Evolutionary conservation across 257 asterid genomes (phyloP), one percentile per base, ranked within the genome.

Genomic region (Paraleonurus japonicus): DNA sequence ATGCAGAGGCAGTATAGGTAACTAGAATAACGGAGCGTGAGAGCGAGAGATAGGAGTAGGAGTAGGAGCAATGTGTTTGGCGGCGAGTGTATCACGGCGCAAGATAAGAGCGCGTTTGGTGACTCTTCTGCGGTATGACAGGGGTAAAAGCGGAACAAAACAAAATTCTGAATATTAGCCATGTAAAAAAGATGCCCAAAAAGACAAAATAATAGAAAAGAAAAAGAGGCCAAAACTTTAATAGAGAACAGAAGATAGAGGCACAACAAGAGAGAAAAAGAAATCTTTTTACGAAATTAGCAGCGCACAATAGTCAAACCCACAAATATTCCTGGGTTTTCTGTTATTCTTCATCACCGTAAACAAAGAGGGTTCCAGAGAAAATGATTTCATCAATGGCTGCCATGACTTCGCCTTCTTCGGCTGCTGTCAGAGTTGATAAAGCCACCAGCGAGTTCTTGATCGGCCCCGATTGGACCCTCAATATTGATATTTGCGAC

Each of bases 401-500:
- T 32, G 39, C 84, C 43, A 75, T 83, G 8, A 8, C 67, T 10
- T 33, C 96, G 4, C 69, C 88, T 7, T 83, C 92, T 4, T 83
- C 96, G 35, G 93, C 89, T 35, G 54, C 87, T 57, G 81, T 80
- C 55, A 78, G 96, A 65, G 99, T 91, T 37, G 99, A 94, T 74
- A 94, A 94, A 73, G 98, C 99, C 7, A 94, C 98, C 19, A 94
- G 97, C 95, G 99, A 94, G 83, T 91, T 94, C 85, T 82, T 94
- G 85, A 89, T 79, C 79, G 93, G 90, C 7, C 99, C 98, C 75
- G 99, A 94, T 85, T 94, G 99, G 99, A 85, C 98, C 19, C 79
- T 94, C 72, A 94, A 91, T 75, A 86, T 94, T 41, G 99, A 91
- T 80, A 91, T 94, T 54, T 94, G 98, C 51, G 98, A 94, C 79